Percentiles rank a stretch among this genome's conserved stretches.
Conservation (phyloP, 2,329 filamentous ascomycete genomes). For the Calonectria pauciramosa region DNA sequence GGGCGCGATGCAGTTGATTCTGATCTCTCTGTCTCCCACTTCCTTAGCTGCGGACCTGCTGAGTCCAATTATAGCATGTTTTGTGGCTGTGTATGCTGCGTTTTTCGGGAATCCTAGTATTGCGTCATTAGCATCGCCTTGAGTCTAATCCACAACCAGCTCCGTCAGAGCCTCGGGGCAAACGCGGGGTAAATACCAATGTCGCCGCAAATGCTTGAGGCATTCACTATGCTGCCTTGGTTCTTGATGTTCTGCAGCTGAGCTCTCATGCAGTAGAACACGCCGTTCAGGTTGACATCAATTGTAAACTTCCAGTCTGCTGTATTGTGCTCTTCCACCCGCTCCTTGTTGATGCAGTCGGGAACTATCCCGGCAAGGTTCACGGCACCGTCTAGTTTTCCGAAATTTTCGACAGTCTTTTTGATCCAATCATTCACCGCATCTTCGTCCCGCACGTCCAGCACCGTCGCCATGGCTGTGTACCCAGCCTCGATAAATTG, state of each 20-base stretch:
- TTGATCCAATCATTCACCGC: not conserved
- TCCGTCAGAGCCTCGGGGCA: not conserved
- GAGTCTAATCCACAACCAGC: no score
- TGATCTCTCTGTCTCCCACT: not conserved
- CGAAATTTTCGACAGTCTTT: not conserved
- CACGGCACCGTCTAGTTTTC: not conserved
- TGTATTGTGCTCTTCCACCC: not conserved
- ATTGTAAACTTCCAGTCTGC: not conserved
- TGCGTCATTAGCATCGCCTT: not conserved
- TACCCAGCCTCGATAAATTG: not conserved
- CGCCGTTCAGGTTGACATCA: not conserved
- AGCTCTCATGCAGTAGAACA: conserved; percentile 2
- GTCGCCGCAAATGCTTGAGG: not conserved
- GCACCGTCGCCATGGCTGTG: not conserved
- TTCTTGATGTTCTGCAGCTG: not conserved
- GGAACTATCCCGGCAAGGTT: not conserved
- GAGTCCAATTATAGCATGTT: conserved; percentile 3
- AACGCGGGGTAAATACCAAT: not conserved
- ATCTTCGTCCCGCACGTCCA: not conserved
- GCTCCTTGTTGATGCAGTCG: not conserved
- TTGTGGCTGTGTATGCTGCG: conserved; percentile 1
- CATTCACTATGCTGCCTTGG: not conserved
- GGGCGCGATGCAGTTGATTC: not conserved
- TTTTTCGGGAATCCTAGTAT: not conserved
- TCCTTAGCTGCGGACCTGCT: not conserved